phyloP scores from a whole-genome alignment of 768 basidiomycete species.

The Boletales sp. region DNA sequence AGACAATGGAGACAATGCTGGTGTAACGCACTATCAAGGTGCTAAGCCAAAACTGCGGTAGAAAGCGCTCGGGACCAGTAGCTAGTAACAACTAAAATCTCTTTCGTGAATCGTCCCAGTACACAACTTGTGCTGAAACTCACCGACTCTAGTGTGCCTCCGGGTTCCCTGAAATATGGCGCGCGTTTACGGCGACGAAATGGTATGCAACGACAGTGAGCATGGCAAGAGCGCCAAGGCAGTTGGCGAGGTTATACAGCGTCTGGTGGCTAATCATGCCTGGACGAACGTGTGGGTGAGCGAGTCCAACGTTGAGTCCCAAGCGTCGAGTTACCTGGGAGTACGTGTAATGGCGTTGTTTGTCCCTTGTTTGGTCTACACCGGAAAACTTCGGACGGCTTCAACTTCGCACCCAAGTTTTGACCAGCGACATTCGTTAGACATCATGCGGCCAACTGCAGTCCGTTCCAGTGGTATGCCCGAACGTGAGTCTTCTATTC shows the following conservation, averaged over 20 bases:
- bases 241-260: constrained; percentile 77
- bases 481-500: constrained; percentile 53
- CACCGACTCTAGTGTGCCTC: constrained; percentile 9
- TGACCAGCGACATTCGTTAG: constrained; percentile 10
- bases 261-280: constrained; percentile 79
- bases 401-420: neutral
- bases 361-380: constrained; percentile 31
- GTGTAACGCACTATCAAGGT: constrained; percentile 14
- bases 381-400: constrained; percentile 28
- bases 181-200: constrained; percentile 82
- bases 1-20: constrained; percentile 5
- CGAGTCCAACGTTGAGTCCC: neutral
- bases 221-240: constrained; percentile 83
- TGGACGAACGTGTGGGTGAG: neutral
- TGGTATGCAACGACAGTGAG: constrained; percentile 86
- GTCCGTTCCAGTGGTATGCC: constrained; percentile 74
- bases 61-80: neutral
- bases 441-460: constrained; percentile 49
- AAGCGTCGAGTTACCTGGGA: neutral
- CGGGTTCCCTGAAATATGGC: constrained; percentile 34
- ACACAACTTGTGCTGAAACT: neutral
- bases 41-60: constrained; percentile 12
- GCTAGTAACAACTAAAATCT: neutral
- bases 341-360: constrained; percentile 18
- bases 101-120: neutral